Conservation (phyloP, 164 flowering plant genomes). For the Magnolia officinalis region DNA sequence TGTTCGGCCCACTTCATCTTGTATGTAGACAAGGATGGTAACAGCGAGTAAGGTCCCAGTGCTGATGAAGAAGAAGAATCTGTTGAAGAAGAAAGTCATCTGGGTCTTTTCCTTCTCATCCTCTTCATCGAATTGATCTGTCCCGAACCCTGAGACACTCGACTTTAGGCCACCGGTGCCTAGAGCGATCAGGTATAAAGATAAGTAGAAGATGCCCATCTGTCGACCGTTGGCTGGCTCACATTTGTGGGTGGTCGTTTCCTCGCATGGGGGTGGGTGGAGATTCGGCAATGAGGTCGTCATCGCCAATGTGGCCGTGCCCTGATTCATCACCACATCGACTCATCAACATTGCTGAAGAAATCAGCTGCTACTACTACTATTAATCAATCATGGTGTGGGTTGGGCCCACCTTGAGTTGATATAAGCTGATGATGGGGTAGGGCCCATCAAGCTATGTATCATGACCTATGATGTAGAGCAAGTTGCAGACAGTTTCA, state of each 20-base stretch:
- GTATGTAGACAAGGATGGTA: conserved; percentile 80
- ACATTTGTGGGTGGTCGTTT: conserved; percentile 26
- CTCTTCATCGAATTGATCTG: conserved; percentile 82
- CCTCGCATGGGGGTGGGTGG: conserved; percentile 63
- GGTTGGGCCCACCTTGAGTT: no score
- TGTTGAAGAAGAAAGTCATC: conserved; percentile 74
- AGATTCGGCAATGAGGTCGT: conserved; percentile 58
- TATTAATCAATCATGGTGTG: no score
- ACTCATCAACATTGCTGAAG: conserved; percentile 1
- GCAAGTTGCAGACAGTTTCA: no score
- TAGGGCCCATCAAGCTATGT: no score
- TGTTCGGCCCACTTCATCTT: conserved; percentile 80
- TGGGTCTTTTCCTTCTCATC: conserved; percentile 67
- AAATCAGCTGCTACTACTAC: not conserved
- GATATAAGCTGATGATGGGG: no score
- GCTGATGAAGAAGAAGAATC: conserved; percentile 81
- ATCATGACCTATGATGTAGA: no score
- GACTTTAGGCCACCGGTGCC: conserved; percentile 95
- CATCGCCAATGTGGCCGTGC: conserved; percentile 53
- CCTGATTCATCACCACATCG: conserved; percentile 38
- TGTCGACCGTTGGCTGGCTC: conserved; percentile 54
- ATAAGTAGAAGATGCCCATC: conserved; percentile 63
- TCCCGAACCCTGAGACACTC: conserved; percentile 86
- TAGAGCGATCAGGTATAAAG: conserved; percentile 66
- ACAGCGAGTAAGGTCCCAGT: conserved; percentile 68